These are phyloP conservation scores for Metrosideros polymorpha DNA, from an alignment of 441 rosid genomes.

Conservation along the genomic window DNA sequence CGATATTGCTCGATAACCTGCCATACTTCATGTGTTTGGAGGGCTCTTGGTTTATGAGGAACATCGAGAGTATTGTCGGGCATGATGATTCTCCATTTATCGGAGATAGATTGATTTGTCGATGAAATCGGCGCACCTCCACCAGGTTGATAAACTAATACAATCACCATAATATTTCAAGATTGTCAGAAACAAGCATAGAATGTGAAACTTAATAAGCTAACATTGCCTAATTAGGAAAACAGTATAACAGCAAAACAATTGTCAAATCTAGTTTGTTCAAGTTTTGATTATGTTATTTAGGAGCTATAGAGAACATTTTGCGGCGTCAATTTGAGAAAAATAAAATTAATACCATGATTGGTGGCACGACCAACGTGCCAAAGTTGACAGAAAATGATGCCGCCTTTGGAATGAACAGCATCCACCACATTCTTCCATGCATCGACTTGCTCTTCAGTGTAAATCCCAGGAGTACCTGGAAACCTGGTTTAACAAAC, in stretches of 20 bases:
- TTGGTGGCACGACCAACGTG: conserved; percentile 7
- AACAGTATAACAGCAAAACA: neutral
- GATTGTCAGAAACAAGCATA: neutral
- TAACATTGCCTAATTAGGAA: neutral
- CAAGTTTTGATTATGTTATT: too few species aligned
- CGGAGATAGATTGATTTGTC: neutral
- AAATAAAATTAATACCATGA: neutral
- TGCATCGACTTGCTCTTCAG: conserved; percentile 4
- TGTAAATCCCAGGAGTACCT: neutral
- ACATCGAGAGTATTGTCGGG: neutral
- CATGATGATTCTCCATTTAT: neutral
- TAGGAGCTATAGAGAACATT: neutral
- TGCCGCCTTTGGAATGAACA: conserved; percentile 3
- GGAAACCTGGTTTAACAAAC: neutral
- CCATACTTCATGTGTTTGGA: neutral
- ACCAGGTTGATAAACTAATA: neutral
- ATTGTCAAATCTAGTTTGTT: neutral
- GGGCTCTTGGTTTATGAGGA: neutral
- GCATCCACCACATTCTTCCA: conserved; percentile 7
- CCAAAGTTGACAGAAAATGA: conserved; percentile 10
- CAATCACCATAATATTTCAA: neutral
- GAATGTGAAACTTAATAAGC: neutral
- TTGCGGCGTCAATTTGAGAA: neutral
- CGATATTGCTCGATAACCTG: neutral
- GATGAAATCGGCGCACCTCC: neutral